Base-by-base conservation (phyloP, 2,329 filamentous ascomycete species). In the Pseudovirgaria hyperparasitica region DNA sequence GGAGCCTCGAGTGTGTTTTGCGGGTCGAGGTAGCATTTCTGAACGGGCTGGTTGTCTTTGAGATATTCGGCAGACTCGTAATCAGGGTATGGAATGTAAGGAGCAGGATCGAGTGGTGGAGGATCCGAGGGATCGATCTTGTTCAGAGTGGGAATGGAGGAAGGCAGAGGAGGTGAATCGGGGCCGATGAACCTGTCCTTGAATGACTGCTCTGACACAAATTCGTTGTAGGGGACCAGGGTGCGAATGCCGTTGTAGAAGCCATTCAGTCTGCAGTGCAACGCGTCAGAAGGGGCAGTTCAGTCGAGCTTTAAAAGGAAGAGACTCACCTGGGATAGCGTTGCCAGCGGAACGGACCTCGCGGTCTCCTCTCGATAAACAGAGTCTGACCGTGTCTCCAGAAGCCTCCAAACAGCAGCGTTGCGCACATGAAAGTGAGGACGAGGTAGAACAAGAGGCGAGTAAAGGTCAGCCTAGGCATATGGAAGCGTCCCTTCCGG, bases 11-110 rank as follows among this genome's bases (percentile, higher is more conserved):
- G 48, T 16, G 58, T 70, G 22, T 70, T 63, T 9, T 67, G 63
- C 12, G 59, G 55, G 40, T 82, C 75, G 17, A 82, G 57, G 39
- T 67, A 80, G 53, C 77, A 82, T 6, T 61, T 58, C 34, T 69
- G 57, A 9, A 76, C 67, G 11, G 60, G 54, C 28, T 66, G 56
- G 38, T 71, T 60, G 21, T 62, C 54, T 33, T 55, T 53, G 23
- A 58, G 57, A 42, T 62, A 64, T 27, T 54, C 49, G 30, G 42
- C 39, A 5, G 57, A 56, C 11, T 44, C 38, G 38, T 50, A 62
- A 30, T 58, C 53, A 9, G 54, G 50, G 38, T 65, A 65, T 8
- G 62, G 61, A 31, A 55, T 50, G 48, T 58, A 63, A 30, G 42
- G 21, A 41, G 58, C 3, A 59, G 48, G 48, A 34, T 54, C 44